Evolutionary conservation across 1,284 basidiomycete genomes (phyloP).

Genomic region (Cutaneotrichosporon cutaneum): DNA sequence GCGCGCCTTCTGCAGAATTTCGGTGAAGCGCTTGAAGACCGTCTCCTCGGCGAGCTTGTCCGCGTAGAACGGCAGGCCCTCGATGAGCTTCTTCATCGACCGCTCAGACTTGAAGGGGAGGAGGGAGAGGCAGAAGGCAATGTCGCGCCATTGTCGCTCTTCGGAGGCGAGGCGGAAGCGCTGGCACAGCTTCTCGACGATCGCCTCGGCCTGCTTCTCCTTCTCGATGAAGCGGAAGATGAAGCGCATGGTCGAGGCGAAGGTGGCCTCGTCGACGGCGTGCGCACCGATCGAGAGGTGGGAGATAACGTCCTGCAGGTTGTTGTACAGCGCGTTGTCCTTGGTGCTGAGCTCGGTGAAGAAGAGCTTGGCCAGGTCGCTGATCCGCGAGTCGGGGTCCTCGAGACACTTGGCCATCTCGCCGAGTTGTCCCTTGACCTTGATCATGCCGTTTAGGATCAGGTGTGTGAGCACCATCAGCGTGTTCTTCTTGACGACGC

Average conservation of each 20-base stretch:
- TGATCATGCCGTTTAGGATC: conserved; percentile 98
- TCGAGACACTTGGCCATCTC: conserved; percentile 99
- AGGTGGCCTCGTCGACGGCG: conserved; percentile 86
- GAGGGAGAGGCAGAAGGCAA: conserved; percentile 90
- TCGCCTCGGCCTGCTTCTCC: conserved; percentile 94
- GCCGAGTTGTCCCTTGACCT: conserved; percentile 97
- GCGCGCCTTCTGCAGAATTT: conserved; percentile 82
- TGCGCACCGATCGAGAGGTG: conserved; percentile 91
- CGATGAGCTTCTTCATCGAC: conserved; percentile 93
- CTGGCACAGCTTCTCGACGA: conserved; percentile 92
- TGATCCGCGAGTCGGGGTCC: conserved; percentile 83
- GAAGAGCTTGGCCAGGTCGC: conserved; percentile 93
- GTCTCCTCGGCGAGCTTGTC: conserved; percentile 89
- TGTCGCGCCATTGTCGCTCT: conserved; percentile 93
- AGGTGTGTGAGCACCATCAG: conserved; percentile 98
- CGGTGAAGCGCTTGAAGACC: conserved; percentile 80
- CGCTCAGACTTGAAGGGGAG: conserved; percentile 96
- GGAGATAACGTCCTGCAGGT: conserved; percentile 93
- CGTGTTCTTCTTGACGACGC: conserved; percentile 97
- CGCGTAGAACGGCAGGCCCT: conserved; percentile 84
- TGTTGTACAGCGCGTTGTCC: conserved; percentile 99
- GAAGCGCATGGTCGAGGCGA: conserved; percentile 89
- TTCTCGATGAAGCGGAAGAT: conserved; percentile 98
- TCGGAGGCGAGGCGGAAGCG: conserved; percentile 86
- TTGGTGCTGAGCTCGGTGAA: conserved; percentile 93